These are phyloP conservation scores for Cladobotryum protrusum DNA, from an alignment of 2,329 filamentous ascomycete genomes.

Conservation along the genomic window DNA sequence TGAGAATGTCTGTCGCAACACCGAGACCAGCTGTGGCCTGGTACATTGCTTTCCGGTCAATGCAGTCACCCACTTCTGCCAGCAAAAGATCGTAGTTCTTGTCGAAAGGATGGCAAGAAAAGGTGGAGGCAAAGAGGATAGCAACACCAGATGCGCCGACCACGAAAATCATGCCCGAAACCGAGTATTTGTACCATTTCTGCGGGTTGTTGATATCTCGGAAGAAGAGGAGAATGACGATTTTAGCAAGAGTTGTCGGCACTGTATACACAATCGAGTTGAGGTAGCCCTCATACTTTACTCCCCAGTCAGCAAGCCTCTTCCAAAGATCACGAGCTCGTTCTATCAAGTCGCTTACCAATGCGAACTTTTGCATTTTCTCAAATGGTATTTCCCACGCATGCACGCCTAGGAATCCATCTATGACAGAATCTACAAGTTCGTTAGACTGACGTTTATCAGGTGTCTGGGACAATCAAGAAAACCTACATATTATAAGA, in stretches of 20 bases:
- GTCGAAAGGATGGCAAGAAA: conserved; percentile 25
- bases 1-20: conserved; percentile 40
- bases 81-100: conserved; percentile 9
- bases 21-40: conserved; percentile 42
- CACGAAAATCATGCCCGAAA: conserved; percentile 10
- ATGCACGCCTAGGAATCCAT: conserved; percentile 5
- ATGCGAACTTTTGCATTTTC: conserved; percentile 6
- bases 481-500: conserved; percentile 8
- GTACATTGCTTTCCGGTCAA: conserved; percentile 40
- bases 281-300: conserved; percentile 7
- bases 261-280: conserved; percentile 16
- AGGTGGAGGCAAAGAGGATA: conserved; percentile 24
- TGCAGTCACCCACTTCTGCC: conserved; percentile 29
- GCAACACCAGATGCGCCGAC: conserved; percentile 13
- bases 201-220: conserved; percentile 10
- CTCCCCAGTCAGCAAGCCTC: too few relatives aligned
- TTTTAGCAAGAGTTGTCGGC: conserved; percentile 13
- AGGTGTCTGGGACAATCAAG: neutral
- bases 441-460: neutral
- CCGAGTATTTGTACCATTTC: conserved; percentile 10
- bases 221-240: conserved; percentile 15
- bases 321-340: neutral
- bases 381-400: conserved; percentile 12
- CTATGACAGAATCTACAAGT: neutral
- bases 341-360: neutral